Evolutionary conservation across 2,329 filamentous ascomycete species (phyloP), one percentile per base, ranked within the genome.

Genomic region (Fusarium austroafricanum): DNA sequence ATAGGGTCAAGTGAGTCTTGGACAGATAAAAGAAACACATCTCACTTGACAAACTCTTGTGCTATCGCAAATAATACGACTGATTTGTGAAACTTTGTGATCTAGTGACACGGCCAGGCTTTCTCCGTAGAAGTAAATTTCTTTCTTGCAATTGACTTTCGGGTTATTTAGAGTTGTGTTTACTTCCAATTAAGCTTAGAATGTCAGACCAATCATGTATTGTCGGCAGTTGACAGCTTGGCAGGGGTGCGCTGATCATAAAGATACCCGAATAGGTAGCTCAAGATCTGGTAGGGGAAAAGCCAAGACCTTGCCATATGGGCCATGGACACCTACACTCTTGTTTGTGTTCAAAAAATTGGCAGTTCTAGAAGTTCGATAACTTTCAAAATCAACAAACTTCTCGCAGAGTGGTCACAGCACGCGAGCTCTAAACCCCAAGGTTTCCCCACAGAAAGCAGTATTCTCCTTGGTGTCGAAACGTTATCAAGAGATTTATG

Each of bases 301-400:
- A 20, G 59, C 59, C 52, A 68, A 54, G 49, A 42, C 4, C 65
- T 68, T 68, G 64, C 53, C 59, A 31, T n/a, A 4, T 11, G 7
- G 21, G 20, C 45, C 18, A 26, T 31, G 15, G 9, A 62, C 29
- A 26, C 21, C 17, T 21, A 3, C 38, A 21, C n/a, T 38, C n/a
- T 43, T 44, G 26, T 29, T n/a, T 35, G 33, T 35, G 15, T 15
- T 35, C 8, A 35, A 10, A 15, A 8, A n/a, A 17, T n/a, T 35
- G 14, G 8, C 31, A 17, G 29, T 14, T 31, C 6, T 35, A 7
- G 31, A 35, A 14, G 6, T 31, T 31, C 12, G 29, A 35, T 15
- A 14, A 3, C 15, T 35, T 35, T 17, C 3, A 35, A 35, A 35
- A n/a, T 15, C n/a, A 35, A 35, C 9, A 35, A n/a, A 17, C 33